phyloP scores from a whole-genome alignment of 495 filamentous ascomycete species.

The Diplogelasinospora grovesii region DNA sequence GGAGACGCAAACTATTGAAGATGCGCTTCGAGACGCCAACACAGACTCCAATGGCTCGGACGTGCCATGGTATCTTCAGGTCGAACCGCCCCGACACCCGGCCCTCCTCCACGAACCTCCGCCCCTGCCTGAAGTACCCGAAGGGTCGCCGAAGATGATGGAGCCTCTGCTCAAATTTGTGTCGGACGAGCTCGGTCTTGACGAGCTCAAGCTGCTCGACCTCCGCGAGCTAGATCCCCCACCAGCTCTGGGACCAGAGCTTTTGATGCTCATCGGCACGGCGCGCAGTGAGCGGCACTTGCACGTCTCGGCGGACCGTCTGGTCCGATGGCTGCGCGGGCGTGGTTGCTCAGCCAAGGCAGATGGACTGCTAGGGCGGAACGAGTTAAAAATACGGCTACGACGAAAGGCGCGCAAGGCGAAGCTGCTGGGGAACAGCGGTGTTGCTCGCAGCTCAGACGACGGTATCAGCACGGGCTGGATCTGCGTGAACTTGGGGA shows the following conservation, averaged over 20 bases:
- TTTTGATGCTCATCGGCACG: slow-evolving; percentile 91
- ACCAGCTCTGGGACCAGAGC: slow-evolving; percentile 74
- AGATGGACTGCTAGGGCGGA: slow-evolving; percentile 82
- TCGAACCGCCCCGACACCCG: slow-evolving; percentile 47
- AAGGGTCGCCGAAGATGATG: slow-evolving; percentile 65
- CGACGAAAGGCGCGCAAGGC: slow-evolving; percentile 71
- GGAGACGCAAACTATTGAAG: not conserved
- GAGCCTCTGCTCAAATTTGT: slow-evolving; percentile 66
- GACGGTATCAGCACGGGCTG: slow-evolving; percentile 87
- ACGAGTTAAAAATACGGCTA: slow-evolving; percentile 83
- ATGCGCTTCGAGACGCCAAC: not conserved
- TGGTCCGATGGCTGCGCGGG: slow-evolving; percentile 78
- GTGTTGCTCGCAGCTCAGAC: slow-evolving; percentile 44
- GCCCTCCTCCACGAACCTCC: slow-evolving; percentile 53
- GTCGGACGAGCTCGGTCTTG: slow-evolving; percentile 75
- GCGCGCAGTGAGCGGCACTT: slow-evolving; percentile 90
- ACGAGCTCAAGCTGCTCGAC: slow-evolving; percentile 70
- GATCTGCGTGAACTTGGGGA: slow-evolving; percentile 88
- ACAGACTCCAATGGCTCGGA: slow-evolving; percentile 9
- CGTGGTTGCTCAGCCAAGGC: slow-evolving; percentile 68
- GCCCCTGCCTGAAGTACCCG: slow-evolving; percentile 69
- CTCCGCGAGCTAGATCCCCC: slow-evolving; percentile 78
- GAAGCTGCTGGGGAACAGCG: slow-evolving; percentile 58
- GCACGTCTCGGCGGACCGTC: slow-evolving; percentile 82
- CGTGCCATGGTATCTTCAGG: slow-evolving; percentile 82